phyloP scores from a whole-genome alignment of 495 filamentous ascomycete genomes.

The Podospora comata region DNA sequence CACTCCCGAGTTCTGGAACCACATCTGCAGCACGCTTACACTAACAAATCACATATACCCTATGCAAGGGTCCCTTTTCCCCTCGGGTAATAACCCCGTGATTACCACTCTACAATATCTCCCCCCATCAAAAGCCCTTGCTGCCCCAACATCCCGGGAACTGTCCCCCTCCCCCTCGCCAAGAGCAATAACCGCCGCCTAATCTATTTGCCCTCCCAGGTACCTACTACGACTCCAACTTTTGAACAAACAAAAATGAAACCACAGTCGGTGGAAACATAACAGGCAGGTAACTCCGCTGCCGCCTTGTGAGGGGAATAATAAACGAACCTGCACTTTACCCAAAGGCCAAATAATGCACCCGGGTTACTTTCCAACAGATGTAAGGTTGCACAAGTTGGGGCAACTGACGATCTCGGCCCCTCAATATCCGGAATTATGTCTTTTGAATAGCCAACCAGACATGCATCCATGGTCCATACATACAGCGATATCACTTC shows the following conservation, averaged over 20 bases:
- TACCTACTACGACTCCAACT: neutral
- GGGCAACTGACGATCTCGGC: conserved; percentile 11
- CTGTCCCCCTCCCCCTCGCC: conserved; percentile 7
- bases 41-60: neutral
- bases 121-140: neutral
- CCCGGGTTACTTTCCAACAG: neutral
- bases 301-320: neutral
- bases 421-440: conserved; percentile 20
- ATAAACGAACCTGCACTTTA: neutral
- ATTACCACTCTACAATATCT: neutral
- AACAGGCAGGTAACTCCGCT: neutral
- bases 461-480: no score
- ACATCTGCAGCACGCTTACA: neutral
- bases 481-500: neutral
- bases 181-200: conserved; percentile 23
- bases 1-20: neutral
- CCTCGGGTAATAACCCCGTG: neutral
- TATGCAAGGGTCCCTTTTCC: neutral
- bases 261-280: neutral
- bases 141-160: conserved; percentile 13
- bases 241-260: neutral
- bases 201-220: conserved; percentile 4
- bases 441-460: neutral
- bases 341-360: neutral
- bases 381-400: neutral